A percentile compares a stretch with the other conserved stretches of the same genome.
phyloP scores from a whole-genome alignment of 2,329 filamentous ascomycete species.

The Aspergillus fijiensis region DNA sequence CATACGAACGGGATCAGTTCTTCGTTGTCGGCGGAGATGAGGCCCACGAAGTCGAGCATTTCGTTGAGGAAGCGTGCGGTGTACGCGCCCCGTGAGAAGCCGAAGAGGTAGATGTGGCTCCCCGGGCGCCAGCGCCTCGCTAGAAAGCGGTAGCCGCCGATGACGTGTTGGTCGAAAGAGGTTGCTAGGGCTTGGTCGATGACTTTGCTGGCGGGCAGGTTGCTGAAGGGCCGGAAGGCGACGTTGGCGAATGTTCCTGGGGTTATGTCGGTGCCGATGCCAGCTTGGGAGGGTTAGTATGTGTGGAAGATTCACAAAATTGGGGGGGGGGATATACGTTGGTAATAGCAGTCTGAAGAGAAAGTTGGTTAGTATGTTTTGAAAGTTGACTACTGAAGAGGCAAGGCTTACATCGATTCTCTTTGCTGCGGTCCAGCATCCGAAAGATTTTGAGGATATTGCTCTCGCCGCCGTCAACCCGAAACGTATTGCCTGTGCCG shows the following conservation, averaged over 20 bases:
- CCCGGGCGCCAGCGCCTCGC: constrained; percentile 18
- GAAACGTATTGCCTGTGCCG: constrained; percentile 43
- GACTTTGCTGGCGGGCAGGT: constrained; percentile 9
- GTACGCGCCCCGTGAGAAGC: constrained; percentile 27
- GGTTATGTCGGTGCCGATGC: constrained; percentile 22
- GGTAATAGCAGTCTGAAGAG: constrained; percentile 21
- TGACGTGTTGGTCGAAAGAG: constrained; percentile 23
- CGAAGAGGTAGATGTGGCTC: constrained; percentile 24
- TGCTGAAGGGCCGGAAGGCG: constrained; percentile 13
- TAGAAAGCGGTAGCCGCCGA: constrained; percentile 23
- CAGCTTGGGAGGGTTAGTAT: constrained; percentile 10
- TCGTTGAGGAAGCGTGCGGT: constrained; percentile 26
- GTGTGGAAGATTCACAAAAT: not conserved
- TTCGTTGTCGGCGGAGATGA: constrained; percentile 23
- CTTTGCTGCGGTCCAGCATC: constrained; percentile 36
- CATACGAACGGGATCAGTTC: constrained; percentile 22
- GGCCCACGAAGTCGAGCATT: constrained; percentile 22
- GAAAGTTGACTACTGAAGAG: too few species aligned
- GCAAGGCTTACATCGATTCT: constrained; percentile 17
- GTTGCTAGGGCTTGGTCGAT: constrained; percentile 17
- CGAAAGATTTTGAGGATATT: constrained; percentile 46
- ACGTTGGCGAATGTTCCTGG: constrained; percentile 11
- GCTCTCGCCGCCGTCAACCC: constrained; percentile 40
- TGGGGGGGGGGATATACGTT: constrained; percentile 13
- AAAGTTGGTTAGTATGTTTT: not conserved